Conservation (phyloP, 1,139 yeast genomes). For the Citeromyces hawaiiensis region DNA sequence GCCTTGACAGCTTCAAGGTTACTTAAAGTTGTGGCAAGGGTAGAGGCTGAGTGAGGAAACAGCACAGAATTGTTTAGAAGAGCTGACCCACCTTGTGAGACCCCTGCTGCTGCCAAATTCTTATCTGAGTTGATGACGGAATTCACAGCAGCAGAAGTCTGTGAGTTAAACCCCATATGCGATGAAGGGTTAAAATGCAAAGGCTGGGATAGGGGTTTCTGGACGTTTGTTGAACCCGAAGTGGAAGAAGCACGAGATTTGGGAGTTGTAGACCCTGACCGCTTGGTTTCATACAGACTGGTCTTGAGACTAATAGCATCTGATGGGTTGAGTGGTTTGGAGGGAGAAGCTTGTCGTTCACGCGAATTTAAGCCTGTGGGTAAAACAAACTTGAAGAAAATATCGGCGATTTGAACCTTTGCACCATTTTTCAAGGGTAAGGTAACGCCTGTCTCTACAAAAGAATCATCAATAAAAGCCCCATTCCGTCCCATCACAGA, state of each 20-base stretch:
- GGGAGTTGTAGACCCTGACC: conserved; percentile 2
- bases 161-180: not conserved
- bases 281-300: conserved; percentile 21
- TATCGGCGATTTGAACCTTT: conserved; percentile 85
- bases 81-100: not conserved
- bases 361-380: conserved; percentile 25
- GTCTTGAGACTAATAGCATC: conserved; percentile 41
- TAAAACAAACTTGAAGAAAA: conserved; percentile 72
- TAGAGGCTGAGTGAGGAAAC: conserved; percentile 1
- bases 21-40: conserved; percentile 11
- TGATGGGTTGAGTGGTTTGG: conserved; percentile 31
- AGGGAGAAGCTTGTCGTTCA: not conserved
- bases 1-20: conserved; percentile 14
- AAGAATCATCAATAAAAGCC: conserved; percentile 83
- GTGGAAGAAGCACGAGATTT: conserved; percentile 1
- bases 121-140: not conserved
- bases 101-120: not conserved
- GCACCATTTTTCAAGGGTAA: conserved; percentile 74
- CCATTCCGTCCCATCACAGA: conserved; percentile 91
- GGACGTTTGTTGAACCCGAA: not conserved
- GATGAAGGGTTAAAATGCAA: not conserved
- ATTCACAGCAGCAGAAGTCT: not conserved
- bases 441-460: conserved; percentile 81
- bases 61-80: not conserved
- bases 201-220: conserved; percentile 1